Evolutionary conservation across 176 grass and related monocot species (phyloP).

Genomic region (Zoysia japonica): DNA sequence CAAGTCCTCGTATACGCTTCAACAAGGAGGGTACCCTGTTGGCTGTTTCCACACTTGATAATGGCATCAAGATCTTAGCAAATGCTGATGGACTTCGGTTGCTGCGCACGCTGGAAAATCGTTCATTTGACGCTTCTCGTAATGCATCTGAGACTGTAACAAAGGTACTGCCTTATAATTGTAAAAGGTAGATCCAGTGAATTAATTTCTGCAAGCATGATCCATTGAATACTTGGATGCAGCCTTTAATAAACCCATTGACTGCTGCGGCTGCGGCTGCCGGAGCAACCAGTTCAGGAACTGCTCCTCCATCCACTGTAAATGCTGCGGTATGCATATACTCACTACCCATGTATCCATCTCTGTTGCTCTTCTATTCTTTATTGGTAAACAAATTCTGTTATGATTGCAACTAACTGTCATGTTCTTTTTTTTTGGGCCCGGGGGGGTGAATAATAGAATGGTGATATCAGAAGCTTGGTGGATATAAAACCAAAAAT

Average conservation of each 20-base stretch:
- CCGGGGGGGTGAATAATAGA: slow-evolving; percentile 47
- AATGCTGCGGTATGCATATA: slow-evolving; percentile 67
- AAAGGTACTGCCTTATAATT: slow-evolving; percentile 60
- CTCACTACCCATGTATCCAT: not conserved
- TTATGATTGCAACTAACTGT: slow-evolving; percentile 26
- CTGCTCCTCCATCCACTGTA: slow-evolving; percentile 60
- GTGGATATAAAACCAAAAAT: slow-evolving; percentile 97
- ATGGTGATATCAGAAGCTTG: slow-evolving; percentile 84
- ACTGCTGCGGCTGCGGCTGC: slow-evolving; percentile 58
- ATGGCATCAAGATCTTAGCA: slow-evolving; percentile 95
- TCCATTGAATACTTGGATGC: slow-evolving; percentile 35
- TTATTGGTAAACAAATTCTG: slow-evolving; percentile 26
- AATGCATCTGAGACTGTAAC: slow-evolving; percentile 70
- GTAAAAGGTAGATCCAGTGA: not conserved
- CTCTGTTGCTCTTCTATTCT: slow-evolving; percentile 31
- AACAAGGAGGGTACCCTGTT: slow-evolving; percentile 93
- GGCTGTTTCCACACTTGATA: slow-evolving; percentile 88
- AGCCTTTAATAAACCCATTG: slow-evolving; percentile 88
- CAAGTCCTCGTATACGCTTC: slow-evolving; percentile 88
- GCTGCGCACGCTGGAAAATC: slow-evolving; percentile 78
- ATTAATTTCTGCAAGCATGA: slow-evolving; percentile 21
- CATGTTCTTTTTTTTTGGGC: not conserved
- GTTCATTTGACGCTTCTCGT: slow-evolving; percentile 88
- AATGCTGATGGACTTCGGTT: slow-evolving; percentile 87
- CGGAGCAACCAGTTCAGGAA: slow-evolving; percentile 71